A percentile compares a stretch with the other conserved stretches of the same genome.
Conservation (phyloP, 441 rosid species). For the Erysimum cheiri region DNA sequence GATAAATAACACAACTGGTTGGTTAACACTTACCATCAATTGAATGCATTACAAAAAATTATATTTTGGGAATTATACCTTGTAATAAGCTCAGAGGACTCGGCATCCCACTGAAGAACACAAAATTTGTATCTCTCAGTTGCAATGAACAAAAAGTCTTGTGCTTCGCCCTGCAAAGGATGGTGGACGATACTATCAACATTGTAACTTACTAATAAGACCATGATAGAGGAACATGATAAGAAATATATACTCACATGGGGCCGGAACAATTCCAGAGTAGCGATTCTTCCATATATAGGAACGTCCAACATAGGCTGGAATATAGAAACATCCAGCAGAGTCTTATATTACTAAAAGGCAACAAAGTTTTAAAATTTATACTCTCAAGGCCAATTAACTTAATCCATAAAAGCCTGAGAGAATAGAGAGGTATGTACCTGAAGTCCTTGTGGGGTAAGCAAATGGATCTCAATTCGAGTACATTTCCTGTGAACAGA, state of each 20-base stretch:
- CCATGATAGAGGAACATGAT: neutral
- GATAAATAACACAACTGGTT: slow-evolving; percentile 19
- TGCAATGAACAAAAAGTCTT: slow-evolving; percentile 91
- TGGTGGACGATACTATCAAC: slow-evolving; percentile 14
- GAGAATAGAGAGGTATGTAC: slow-evolving; percentile 43
- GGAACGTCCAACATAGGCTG: slow-evolving; percentile 99
- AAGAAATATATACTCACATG: slow-evolving; percentile 64
- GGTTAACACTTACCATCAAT: slow-evolving; percentile 10
- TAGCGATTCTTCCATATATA: slow-evolving; percentile 95
- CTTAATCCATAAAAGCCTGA: neutral
- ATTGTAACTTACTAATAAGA: slow-evolving; percentile 14
- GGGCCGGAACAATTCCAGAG: slow-evolving; percentile 92
- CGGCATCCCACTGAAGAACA: slow-evolving; percentile 97
- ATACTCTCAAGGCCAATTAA: slow-evolving; percentile 14
- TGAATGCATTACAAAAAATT: neutral
- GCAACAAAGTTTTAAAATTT: neutral
- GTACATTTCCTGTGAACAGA: slow-evolving; percentile 83
- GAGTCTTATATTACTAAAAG: neutral
- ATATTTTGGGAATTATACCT: slow-evolving; percentile 50
- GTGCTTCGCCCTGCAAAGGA: slow-evolving; percentile 79
- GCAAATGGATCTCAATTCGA: slow-evolving; percentile 93
- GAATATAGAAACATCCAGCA: slow-evolving; percentile 77
- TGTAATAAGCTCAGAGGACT: slow-evolving; percentile 86
- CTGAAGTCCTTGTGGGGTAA: slow-evolving; percentile 92
- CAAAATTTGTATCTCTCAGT: slow-evolving; percentile 97